Evolutionary conservation across 371 early-diverging fungal species (phyloP).

Genomic region (Enteropsectra breve): DNA sequence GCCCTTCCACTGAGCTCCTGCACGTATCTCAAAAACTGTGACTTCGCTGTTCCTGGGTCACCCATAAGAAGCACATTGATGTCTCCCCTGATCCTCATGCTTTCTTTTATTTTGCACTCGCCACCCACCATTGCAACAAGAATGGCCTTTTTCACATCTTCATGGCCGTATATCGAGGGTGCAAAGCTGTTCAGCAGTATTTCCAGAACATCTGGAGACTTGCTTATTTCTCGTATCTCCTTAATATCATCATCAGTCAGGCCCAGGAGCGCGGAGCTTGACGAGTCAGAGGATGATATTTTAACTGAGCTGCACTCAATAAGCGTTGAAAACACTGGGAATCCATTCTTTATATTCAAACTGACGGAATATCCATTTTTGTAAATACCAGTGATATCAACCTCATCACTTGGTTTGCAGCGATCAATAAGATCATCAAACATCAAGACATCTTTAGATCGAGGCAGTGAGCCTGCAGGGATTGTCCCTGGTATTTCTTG

Average conservation of each 20-base stretch:
- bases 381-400: slow-evolving; percentile 92
- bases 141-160: slow-evolving; percentile 84
- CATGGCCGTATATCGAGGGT: slow-evolving; percentile 96
- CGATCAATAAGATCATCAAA: slow-evolving; percentile 90
- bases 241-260: slow-evolving; percentile 81
- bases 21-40: slow-evolving; percentile 91
- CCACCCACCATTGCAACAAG: slow-evolving; percentile 92
- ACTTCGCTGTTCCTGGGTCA: slow-evolving; percentile 97
- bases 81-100: slow-evolving; percentile 88
- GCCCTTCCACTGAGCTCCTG: slow-evolving; percentile 85
- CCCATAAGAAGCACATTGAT: slow-evolving; percentile 94
- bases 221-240: slow-evolving; percentile 68
- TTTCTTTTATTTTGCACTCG: slow-evolving; percentile 70
- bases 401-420: slow-evolving; percentile 91
- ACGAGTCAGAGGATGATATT: slow-evolving; percentile 62
- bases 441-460: slow-evolving; percentile 82
- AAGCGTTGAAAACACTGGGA: slow-evolving; percentile 87
- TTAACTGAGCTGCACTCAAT: slow-evolving; percentile 68
- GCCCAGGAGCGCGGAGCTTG: slow-evolving; percentile 70
- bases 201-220: slow-evolving; percentile 70
- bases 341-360: slow-evolving; percentile 80
- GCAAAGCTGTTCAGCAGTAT: slow-evolving; percentile 86
- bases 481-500: slow-evolving; percentile 95
- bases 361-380: slow-evolving; percentile 80
- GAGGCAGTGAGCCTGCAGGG: slow-evolving; percentile 86